A percentile compares a stretch with the other conserved stretches of the same genome.
Evolutionary conservation across 805 yeast species (phyloP).

Genomic region (Nakazawaea sp.): DNA sequence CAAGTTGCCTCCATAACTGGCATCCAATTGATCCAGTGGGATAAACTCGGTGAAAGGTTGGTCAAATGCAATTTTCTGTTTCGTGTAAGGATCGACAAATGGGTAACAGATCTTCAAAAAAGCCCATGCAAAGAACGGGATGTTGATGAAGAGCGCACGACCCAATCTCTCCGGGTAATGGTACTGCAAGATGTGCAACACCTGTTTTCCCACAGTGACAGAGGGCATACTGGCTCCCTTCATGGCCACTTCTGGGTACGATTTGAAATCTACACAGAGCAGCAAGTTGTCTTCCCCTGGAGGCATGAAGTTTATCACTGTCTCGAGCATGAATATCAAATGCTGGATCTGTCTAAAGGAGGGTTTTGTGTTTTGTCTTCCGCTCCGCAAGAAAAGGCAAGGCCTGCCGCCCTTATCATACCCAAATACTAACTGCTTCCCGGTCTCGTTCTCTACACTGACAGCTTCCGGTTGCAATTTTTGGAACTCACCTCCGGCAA

Average conservation of each 20-base stretch:
- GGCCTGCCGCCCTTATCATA: slow-evolving; percentile 88
- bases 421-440: slow-evolving; percentile 89
- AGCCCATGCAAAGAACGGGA: slow-evolving; percentile 92
- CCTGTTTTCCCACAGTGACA: slow-evolving; percentile 82
- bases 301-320: slow-evolving; percentile 93
- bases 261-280: slow-evolving; percentile 84
- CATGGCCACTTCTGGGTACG: slow-evolving; percentile 49
- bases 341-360: slow-evolving; percentile 93
- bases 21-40: slow-evolving; percentile 74
- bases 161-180: slow-evolving; percentile 98
- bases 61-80: slow-evolving; percentile 88
- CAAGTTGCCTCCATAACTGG: slow-evolving; percentile 77
- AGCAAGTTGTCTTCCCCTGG: slow-evolving; percentile 94
- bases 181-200: slow-evolving; percentile 86
- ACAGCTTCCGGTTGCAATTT: slow-evolving; percentile 50
- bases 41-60: slow-evolving; percentile 83
- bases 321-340: slow-evolving; percentile 85
- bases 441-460: slow-evolving; percentile 74
- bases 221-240: slow-evolving; percentile 81
- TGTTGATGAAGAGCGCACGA: slow-evolving; percentile 82
- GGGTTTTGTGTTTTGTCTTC: slow-evolving; percentile 91
- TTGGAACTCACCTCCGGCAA: slow-evolving; percentile 41
- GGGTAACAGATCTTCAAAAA: slow-evolving; percentile 89
- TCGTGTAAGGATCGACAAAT: slow-evolving; percentile 90
- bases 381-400: slow-evolving; percentile 86